A percentile compares a stretch with the other conserved stretches of the same genome.
phyloP scores from a whole-genome alignment of 116 monocot genomes.

The Iris pallida region DNA sequence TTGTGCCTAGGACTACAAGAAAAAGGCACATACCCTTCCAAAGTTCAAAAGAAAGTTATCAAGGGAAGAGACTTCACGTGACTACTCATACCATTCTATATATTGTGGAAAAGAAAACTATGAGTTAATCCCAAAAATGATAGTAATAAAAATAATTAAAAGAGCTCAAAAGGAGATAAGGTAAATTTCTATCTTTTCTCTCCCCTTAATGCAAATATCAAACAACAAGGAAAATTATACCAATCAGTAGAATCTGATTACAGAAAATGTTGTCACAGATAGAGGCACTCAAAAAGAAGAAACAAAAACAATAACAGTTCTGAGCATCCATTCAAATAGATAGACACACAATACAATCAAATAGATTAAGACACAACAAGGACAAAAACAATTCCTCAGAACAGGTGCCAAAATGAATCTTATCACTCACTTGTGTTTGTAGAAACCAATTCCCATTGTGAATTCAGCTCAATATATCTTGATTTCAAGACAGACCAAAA shows the following conservation, averaged over 20 bases:
- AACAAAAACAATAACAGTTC: background rate
- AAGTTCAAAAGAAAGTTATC: too few species aligned
- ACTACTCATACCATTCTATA: too few species aligned
- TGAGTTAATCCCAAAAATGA: too few species aligned
- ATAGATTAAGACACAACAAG: background rate
- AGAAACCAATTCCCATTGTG: slow-evolving; percentile 27
- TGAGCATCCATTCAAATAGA: slow-evolving; percentile 3
- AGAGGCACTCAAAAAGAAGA: background rate
- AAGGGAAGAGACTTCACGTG: too few species aligned
- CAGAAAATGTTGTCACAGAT: background rate
- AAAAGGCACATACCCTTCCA: too few species aligned
- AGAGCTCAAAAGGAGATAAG: too few species aligned
- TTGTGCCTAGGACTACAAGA: too few species aligned
- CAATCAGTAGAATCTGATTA: background rate
- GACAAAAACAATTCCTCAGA: background rate
- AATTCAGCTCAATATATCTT: slow-evolving; percentile 15
- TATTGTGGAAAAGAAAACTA: too few species aligned
- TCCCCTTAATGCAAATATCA: background rate
- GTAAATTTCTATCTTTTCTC: background rate
- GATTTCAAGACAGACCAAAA: slow-evolving; percentile 35
- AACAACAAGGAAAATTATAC: background rate
- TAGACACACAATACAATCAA: background rate
- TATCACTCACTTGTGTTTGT: slow-evolving; percentile 31
- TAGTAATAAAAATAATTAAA: too few species aligned
- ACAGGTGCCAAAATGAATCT: background rate